Conservation (phyloP, 768 basidiomycete genomes). For the Dioszegia aurantiaca region DNA sequence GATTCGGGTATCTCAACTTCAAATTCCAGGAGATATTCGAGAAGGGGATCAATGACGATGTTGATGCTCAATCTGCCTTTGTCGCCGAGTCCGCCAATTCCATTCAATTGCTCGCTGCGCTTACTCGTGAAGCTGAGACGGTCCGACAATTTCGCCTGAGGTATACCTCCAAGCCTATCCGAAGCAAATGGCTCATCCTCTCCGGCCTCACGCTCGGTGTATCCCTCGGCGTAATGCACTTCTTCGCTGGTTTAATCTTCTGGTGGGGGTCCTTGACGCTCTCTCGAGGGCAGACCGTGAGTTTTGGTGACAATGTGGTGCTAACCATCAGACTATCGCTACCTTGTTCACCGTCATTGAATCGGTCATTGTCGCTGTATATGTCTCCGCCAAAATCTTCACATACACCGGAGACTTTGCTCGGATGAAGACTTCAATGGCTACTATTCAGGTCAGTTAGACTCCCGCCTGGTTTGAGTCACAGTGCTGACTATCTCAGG, state of each 20-base stretch:
- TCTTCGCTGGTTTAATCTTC: constrained; percentile 37
- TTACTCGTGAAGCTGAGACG: constrained; percentile 34
- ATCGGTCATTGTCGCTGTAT: constrained; percentile 32
- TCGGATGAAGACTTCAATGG: constrained; percentile 27
- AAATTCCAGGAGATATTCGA: constrained; percentile 31
- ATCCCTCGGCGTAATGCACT: constrained; percentile 27
- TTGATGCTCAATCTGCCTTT: constrained; percentile 29
- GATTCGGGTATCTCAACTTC: constrained; percentile 30
- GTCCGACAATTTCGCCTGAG: constrained; percentile 26
- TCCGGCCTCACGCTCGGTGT: constrained; percentile 21
- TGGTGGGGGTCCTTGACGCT: constrained; percentile 36
- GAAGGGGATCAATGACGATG: constrained; percentile 18
- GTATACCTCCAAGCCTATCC: constrained; percentile 15
- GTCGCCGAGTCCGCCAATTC: constrained; percentile 37
- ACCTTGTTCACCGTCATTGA: constrained; percentile 38
- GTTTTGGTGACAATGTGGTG: neutral
- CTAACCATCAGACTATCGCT: constrained; percentile 23
- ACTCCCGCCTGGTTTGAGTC: too few relatives aligned
- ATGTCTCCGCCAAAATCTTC: constrained; percentile 30
- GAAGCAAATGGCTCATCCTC: constrained; percentile 16
- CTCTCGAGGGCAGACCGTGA: constrained; percentile 22
- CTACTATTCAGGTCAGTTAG: constrained; percentile 30
- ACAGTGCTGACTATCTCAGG: constrained; percentile 15
- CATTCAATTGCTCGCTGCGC: constrained; percentile 28
- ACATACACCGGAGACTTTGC: constrained; percentile 42